Evolutionary conservation across 331 rosid species (phyloP).

Genomic region (Malus hybrid): DNA sequence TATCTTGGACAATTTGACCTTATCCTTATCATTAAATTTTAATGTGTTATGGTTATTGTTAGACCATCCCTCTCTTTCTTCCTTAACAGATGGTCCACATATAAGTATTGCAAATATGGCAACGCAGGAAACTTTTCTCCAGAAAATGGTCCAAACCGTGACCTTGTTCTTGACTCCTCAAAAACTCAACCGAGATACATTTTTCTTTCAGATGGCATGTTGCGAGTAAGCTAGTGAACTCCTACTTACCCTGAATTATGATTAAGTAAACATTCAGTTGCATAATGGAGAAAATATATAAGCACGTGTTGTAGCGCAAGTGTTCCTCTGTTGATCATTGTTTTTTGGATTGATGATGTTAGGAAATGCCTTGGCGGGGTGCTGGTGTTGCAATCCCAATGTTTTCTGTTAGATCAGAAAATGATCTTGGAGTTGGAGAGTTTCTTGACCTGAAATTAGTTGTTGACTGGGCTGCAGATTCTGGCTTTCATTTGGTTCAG

Average conservation of each 20-base stretch:
- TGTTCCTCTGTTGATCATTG: conserved; percentile 4
- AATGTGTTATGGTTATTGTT: not conserved
- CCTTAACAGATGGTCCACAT: conserved; percentile 64
- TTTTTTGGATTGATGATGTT: conserved; percentile 15
- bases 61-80: conserved; percentile 7
- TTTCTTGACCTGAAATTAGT: conserved; percentile 88
- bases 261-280: conserved; percentile 2
- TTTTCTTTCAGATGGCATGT: conserved; percentile 77
- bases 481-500: conserved; percentile 94
- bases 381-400: conserved; percentile 92
- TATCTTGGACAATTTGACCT: conserved; percentile 9
- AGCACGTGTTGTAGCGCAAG: not conserved
- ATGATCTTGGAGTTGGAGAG: conserved; percentile 97
- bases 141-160: conserved; percentile 74
- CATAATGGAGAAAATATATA: not conserved
- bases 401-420: conserved; percentile 90
- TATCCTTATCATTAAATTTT: not conserved
- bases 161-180: conserved; percentile 45
- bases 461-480: conserved; percentile 88
- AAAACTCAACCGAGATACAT: conserved; percentile 48
- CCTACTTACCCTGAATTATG: not conserved
- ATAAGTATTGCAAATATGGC: conserved; percentile 71
- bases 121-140: conserved; percentile 50
- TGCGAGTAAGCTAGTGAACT: conserved; percentile 46
- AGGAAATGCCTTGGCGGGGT: conserved; percentile 95